These are phyloP conservation scores for Ogataea corticis DNA, from an alignment of 805 yeast species.

Conservation along the genomic window DNA sequence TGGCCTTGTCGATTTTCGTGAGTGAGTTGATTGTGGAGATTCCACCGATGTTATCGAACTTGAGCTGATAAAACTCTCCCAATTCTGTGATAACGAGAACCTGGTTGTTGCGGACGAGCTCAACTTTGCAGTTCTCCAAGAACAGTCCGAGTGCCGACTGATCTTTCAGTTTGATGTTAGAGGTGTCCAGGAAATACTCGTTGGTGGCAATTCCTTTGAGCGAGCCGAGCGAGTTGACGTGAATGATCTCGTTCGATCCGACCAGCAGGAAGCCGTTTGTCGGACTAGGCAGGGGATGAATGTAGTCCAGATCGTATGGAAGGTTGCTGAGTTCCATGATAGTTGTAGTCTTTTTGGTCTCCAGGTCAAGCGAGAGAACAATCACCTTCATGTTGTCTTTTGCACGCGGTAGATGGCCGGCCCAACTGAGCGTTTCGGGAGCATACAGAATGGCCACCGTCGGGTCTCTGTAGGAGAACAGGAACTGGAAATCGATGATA, in stretches of 20 bases:
- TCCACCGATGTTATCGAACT: conserved; percentile 38
- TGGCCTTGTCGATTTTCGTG: conserved; percentile 17
- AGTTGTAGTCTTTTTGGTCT: conserved; percentile 57
- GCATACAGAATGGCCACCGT: conserved; percentile 47
- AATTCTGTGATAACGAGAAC: conserved; percentile 41
- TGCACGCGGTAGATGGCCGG: conserved; percentile 62
- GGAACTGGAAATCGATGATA: conserved; percentile 69
- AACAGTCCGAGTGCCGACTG: conserved; percentile 50
- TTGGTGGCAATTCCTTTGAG: conserved; percentile 64
- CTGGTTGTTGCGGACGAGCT: conserved; percentile 35
- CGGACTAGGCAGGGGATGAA: conserved; percentile 65
- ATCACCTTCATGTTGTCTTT: conserved; percentile 64
- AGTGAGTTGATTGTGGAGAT: conserved; percentile 34
- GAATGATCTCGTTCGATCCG: conserved; percentile 77
- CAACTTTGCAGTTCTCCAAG: conserved; percentile 53
- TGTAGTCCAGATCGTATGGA: conserved; percentile 70
- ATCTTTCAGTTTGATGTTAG: conserved; percentile 46
- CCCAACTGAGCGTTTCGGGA: conserved; percentile 58
- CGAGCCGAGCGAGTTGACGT: conserved; percentile 78
- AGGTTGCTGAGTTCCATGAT: conserved; percentile 64
- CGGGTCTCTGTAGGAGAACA: conserved; percentile 77
- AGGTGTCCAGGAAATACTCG: conserved; percentile 43
- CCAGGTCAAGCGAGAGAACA: conserved; percentile 68
- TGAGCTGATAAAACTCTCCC: conserved; percentile 43
- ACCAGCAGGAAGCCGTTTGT: conserved; percentile 66